Base-by-base conservation (phyloP, 306 rosid genomes). In the Luffa acutangula region DNA sequence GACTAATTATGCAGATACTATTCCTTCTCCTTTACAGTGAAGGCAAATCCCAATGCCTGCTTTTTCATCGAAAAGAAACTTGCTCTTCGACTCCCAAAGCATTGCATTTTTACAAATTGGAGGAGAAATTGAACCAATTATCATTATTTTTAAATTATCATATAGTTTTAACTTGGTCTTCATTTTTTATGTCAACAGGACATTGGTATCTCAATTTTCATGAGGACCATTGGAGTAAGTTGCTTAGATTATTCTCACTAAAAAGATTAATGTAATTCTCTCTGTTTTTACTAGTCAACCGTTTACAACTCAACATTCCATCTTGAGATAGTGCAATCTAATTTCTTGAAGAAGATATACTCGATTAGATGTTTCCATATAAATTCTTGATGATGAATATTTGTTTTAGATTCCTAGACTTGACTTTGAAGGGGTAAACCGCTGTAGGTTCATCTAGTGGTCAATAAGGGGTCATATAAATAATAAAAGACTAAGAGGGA, bases 1-100 rank as follows among this genome's bases (percentile, higher is more conserved):
- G 88, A 91, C 86, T 86, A 64, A 84, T 64, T 53, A 84, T 41
- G 86, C 90, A 0, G 89, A 87, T 43, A 57, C 57, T 39, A 81
- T 77, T 66, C 88, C 91, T 64, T 85, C 91, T 78, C 89, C 89
- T 34, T 4, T 77, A 31, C 60, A 82, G 18, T 72, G 43, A 72
- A 72, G 41, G 37, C 76, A 20, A 70, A 70, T n/a, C 34, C 51
- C 51, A 41, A 67, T 41, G 75, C 75, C 52, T n/a, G 11, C 33
- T 67, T 67, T 41, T 33, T 69, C 54, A n/a, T 70, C 56, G 56
- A 43, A 20, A 70, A 20, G 45, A 43, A 70, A 69, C 53, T 20
- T 20, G n/a, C 77, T 48, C 77, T 72, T 31, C 25, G 6, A 72
- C 77, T 72, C 25, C 42, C 42, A 46, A 72, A 13, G 42, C 59